phyloP scores from a whole-genome alignment of 495 filamentous ascomycete species.

The Penicillium malachiteum region DNA sequence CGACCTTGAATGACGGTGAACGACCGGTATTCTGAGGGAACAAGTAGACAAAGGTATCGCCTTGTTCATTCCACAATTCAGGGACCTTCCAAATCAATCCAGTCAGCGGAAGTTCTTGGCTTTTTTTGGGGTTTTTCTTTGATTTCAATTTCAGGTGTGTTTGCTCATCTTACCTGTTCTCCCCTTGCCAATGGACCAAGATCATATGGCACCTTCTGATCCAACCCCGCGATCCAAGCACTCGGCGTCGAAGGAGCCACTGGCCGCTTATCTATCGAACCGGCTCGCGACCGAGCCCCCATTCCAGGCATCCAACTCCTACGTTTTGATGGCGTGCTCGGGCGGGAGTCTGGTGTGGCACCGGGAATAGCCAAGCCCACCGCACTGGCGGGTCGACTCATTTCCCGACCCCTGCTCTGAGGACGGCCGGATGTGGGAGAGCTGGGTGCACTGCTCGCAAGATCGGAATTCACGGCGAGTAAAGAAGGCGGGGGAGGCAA shows the following conservation, averaged over 20 bases:
- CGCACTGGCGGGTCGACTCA: slow-evolving; percentile 39
- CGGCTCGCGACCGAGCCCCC: slow-evolving; percentile 42
- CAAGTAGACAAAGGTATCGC: slow-evolving; percentile 82
- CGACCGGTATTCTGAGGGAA: slow-evolving; percentile 64
- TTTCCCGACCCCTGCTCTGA: slow-evolving; percentile 41
- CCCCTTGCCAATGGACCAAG: slow-evolving; percentile 53
- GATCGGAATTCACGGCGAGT: slow-evolving; percentile 40
- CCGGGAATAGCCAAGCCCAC: slow-evolving; percentile 39
- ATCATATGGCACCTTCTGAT: slow-evolving; percentile 62
- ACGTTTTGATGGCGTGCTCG: slow-evolving; percentile 44
- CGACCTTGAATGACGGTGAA: slow-evolving; percentile 75
- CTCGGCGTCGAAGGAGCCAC: slow-evolving; percentile 24
- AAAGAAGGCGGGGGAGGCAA: slow-evolving; percentile 47
- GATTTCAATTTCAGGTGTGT: neutral
- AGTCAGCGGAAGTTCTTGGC: neutral
- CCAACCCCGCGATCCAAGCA: slow-evolving; percentile 64
- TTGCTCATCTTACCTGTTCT: slow-evolving; percentile 52
- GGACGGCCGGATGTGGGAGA: slow-evolving; percentile 35
- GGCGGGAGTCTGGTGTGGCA: slow-evolving; percentile 36
- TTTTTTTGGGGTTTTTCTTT: neutral
- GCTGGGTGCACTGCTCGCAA: slow-evolving; percentile 34
- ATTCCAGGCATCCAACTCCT: slow-evolving; percentile 59
- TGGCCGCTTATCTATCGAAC: slow-evolving; percentile 31
- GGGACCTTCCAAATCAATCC: slow-evolving; percentile 53
- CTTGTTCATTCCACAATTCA: slow-evolving; percentile 85